Conservation (phyloP, 2,329 filamentous ascomycete species). For the Albifimbria verrucaria region DNA sequence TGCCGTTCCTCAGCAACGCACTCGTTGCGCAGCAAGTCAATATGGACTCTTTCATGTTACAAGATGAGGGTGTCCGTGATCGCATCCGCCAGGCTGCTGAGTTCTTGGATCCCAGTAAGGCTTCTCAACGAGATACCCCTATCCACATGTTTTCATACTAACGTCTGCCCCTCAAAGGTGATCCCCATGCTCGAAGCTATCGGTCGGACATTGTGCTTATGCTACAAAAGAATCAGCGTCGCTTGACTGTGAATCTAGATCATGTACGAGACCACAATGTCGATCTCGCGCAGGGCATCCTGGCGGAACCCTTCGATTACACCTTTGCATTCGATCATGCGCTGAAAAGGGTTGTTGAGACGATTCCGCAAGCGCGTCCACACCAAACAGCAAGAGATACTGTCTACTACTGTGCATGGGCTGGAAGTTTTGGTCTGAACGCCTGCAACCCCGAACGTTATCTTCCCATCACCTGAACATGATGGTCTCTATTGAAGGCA, state of each 20-base stretch:
- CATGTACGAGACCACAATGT: conserved; percentile 85
- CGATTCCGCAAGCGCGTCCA: conserved; percentile 70
- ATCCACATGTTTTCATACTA: conserved; percentile 5
- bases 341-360: conserved; percentile 82
- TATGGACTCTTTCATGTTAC: conserved; percentile 73
- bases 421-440: conserved; percentile 92
- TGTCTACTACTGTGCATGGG: conserved; percentile 94
- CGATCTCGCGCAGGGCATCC: conserved; percentile 74
- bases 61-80: conserved; percentile 80
- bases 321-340: conserved; percentile 85
- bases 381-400: conserved; percentile 75
- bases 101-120: conserved; percentile 87
- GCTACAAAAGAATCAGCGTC: conserved; percentile 64
- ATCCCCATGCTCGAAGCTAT: conserved; percentile 66
- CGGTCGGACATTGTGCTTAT: conserved; percentile 82
- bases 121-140: neutral
- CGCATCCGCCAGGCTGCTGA: conserved; percentile 85
- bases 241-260: conserved; percentile 75
- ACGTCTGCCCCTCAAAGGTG: conserved; percentile 31
- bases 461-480: conserved; percentile 87
- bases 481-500: conserved; percentile 96
- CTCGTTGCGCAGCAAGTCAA: conserved; percentile 17
- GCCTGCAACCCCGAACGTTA: conserved; percentile 92
- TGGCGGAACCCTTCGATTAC: conserved; percentile 86
- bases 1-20: conserved; percentile 6